Conservation (phyloP, 1,284 basidiomycete genomes). For the Ganoderma lucidum region DNA sequence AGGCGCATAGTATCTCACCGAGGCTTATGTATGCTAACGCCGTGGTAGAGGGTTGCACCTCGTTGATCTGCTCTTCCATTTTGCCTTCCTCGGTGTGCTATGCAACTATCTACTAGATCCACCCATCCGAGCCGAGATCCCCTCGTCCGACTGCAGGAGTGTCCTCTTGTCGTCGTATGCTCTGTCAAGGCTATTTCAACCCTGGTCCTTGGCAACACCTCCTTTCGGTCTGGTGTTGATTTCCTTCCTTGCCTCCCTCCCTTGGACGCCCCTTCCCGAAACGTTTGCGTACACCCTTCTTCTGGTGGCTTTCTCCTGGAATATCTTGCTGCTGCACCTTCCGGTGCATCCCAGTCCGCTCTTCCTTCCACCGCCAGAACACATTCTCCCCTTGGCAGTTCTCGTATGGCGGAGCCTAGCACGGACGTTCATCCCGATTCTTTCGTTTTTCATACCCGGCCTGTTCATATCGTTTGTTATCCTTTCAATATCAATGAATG, state of each 20-base stretch:
- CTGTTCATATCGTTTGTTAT: conserved; percentile 52
- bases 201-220: conserved; percentile 34
- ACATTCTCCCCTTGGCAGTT: conserved; percentile 52
- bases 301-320: conserved; percentile 48
- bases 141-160: conserved; percentile 45
- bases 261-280: conserved; percentile 47
- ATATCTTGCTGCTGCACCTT: conserved; percentile 53
- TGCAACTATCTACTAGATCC: conserved; percentile 56
- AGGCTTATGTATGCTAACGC: conserved; percentile 10
- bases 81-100: conserved; percentile 50
- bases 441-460: conserved; percentile 57
- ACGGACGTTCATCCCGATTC: conserved; percentile 48
- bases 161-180: conserved; percentile 46
- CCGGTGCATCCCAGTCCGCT: conserved; percentile 52
- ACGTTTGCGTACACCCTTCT: conserved; percentile 50
- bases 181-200: conserved; percentile 36
- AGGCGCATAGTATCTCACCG: conserved; percentile 28
- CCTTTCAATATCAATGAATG: conserved; percentile 50
- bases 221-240: conserved; percentile 44
- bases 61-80: conserved; percentile 50
- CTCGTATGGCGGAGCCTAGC: conserved; percentile 49
- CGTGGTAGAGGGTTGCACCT: conserved; percentile 54
- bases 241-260: conserved; percentile 44
- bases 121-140: conserved; percentile 38
- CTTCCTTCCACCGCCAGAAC: conserved; percentile 47